Conservation (phyloP, 257 asterid species). For the Lantana camara region DNA sequence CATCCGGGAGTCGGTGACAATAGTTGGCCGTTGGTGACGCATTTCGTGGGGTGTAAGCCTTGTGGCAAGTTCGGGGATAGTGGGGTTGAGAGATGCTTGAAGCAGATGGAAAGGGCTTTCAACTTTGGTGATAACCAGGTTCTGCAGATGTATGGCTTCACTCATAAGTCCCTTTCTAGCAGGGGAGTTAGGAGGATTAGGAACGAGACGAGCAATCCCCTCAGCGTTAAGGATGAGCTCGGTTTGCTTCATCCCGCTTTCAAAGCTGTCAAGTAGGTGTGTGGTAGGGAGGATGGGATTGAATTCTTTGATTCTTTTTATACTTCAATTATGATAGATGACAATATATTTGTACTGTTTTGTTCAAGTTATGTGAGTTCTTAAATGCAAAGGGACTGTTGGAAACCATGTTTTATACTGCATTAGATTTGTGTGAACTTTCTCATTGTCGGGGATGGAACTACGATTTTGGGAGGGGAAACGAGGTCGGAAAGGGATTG, state of each 20-base stretch:
- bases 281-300: constrained; percentile 5
- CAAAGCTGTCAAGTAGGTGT: constrained; percentile 50
- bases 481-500: too few relatives aligned
- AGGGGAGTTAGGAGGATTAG: constrained; percentile 65
- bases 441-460: too few relatives aligned
- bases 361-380: constrained; percentile 11
- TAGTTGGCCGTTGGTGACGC: constrained; percentile 97
- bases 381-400: constrained; percentile 3
- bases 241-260: constrained; percentile 82
- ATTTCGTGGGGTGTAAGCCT: constrained; percentile 98
- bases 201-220: constrained; percentile 77
- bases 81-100: constrained; percentile 89
- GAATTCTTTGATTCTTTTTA: constrained; percentile 1
- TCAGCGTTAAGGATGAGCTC: constrained; percentile 57
- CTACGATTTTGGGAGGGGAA: too few relatives aligned
- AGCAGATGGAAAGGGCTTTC: constrained; percentile 91
- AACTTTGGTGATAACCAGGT: constrained; percentile 86
- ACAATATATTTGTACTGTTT: constrained; percentile 21
- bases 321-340: constrained; percentile 29
- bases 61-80: constrained; percentile 92
- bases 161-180: constrained; percentile 65
- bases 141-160: constrained; percentile 81
- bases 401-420: neutral
- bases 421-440: too few relatives aligned
- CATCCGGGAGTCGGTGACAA: constrained; percentile 94